These are phyloP conservation scores for Leptographium wingfieldii DNA, from an alignment of 2,329 filamentous ascomycete genomes.

Conservation along the genomic window DNA sequence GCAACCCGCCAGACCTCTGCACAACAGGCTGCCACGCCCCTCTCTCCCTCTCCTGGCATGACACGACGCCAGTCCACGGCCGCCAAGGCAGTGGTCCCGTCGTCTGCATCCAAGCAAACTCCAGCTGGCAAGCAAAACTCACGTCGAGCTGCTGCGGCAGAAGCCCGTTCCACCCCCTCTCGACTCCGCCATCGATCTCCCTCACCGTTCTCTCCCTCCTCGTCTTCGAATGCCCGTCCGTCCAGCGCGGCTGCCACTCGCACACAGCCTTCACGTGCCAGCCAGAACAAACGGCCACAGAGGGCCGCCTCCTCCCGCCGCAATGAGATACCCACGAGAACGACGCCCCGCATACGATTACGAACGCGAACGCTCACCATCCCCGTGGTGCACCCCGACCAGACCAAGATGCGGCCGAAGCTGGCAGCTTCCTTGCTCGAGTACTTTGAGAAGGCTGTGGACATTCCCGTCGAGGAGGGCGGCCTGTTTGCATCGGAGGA, in stretches of 20 bases:
- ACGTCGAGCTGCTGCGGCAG: conserved; percentile 2
- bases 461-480: conserved; percentile 44
- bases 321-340: conserved; percentile 15
- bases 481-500: conserved; percentile 44
- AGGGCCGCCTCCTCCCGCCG: conserved; percentile 1
- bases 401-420: conserved; percentile 40
- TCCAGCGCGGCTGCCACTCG: conserved; percentile 31
- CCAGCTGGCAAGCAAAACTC: not conserved
- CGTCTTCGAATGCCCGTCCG: conserved; percentile 22
- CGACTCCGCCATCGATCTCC: conserved; percentile 10
- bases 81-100: not conserved
- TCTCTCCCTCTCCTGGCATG: conserved; percentile 3
- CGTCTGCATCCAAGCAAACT: not conserved
- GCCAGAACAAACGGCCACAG: conserved; percentile 8
- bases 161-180: not conserved
- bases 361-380: conserved; percentile 33
- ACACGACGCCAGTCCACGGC: not conserved
- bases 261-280: conserved; percentile 18
- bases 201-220: conserved; percentile 26
- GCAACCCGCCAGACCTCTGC: conserved; percentile 4
- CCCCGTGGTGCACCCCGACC: conserved; percentile 46
- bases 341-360: conserved; percentile 35
- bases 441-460: conserved; percentile 38
- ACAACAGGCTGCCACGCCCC: not conserved
- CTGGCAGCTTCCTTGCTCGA: conserved; percentile 44